These are phyloP conservation scores for Wickerhamiella infanticola DNA, from an alignment of 1,139 yeast genomes.

Conservation along the genomic window DNA sequence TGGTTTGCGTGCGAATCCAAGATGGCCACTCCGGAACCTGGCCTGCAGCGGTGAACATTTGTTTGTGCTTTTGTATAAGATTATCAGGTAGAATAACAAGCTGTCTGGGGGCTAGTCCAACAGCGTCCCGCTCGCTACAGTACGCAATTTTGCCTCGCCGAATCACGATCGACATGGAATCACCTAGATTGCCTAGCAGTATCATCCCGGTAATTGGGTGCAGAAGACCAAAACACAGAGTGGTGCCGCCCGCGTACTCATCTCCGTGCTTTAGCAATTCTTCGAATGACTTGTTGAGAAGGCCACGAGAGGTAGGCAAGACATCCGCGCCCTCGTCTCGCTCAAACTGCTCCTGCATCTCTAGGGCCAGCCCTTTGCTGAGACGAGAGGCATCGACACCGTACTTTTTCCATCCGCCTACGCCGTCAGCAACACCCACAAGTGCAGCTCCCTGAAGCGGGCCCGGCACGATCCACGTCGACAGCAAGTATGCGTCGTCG, in stretches of 20 bases:
- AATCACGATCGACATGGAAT: constrained; percentile 86
- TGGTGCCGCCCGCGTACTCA: constrained; percentile 89
- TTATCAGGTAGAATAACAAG: constrained; percentile 69
- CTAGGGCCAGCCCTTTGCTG: constrained; percentile 23
- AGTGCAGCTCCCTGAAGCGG: constrained; percentile 36
- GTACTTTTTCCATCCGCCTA: constrained; percentile 91
- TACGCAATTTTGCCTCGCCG: constrained; percentile 38
- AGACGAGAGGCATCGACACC: constrained; percentile 62
- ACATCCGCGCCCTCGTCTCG: constrained; percentile 5
- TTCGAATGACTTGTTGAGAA: constrained; percentile 42
- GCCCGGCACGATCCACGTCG: constrained; percentile 22
- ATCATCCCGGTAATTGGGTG: constrained; percentile 37
- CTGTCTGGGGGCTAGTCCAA: constrained; percentile 29
- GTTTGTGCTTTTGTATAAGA: constrained; percentile 5
- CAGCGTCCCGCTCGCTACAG: constrained; percentile 9
- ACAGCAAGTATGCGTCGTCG: constrained; percentile 68
- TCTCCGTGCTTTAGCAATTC: constrained; percentile 37
- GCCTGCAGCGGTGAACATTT: not conserved
- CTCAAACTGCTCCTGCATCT: constrained; percentile 17
- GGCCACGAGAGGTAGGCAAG: constrained; percentile 30
- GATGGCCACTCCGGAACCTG: constrained; percentile 1
- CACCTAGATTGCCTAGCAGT: constrained; percentile 72
- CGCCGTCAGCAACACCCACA: constrained; percentile 93
- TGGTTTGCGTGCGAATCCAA: constrained; percentile 6
- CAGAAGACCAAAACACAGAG: constrained; percentile 75